Conservation (phyloP, 2,329 filamentous ascomycete species). For the Apiospora kogelbergensis region DNA sequence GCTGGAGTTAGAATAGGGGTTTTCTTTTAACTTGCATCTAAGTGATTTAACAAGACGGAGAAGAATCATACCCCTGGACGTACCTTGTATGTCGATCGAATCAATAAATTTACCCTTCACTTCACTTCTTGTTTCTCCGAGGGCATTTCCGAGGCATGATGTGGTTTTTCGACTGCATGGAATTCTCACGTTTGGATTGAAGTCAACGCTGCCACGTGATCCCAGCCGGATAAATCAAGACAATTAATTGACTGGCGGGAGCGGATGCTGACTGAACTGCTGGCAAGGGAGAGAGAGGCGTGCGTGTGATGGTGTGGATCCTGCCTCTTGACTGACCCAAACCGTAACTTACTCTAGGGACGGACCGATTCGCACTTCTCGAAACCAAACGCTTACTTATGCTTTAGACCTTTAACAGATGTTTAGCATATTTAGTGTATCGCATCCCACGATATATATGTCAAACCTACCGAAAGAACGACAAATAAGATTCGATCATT, state of each 20-base stretch:
- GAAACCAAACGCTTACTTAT: too few species aligned
- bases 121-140: background rate
- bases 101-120: background rate
- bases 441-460: too few species aligned
- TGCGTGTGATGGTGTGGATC: background rate
- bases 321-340: background rate
- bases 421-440: too few species aligned
- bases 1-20: background rate
- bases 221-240: background rate
- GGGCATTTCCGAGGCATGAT: background rate
- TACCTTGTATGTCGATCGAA: background rate
- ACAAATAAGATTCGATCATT: too few species aligned
- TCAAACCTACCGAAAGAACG: too few species aligned
- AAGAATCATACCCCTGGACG: background rate
- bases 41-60: background rate
- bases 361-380: too few species aligned
- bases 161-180: background rate
- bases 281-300: too few species aligned
- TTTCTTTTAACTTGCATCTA: background rate
- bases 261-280: background rate
- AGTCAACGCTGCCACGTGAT: background rate
- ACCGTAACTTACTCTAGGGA: background rate
- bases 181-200: background rate
- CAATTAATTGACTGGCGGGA: background rate
- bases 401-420: too few species aligned